A percentile compares a stretch with the other conserved stretches of the same genome.
These are phyloP conservation scores for Batrachochytrium dendrobatidis DNA, from an alignment of 371 early-diverging fungal genomes.

Conservation along the genomic window DNA sequence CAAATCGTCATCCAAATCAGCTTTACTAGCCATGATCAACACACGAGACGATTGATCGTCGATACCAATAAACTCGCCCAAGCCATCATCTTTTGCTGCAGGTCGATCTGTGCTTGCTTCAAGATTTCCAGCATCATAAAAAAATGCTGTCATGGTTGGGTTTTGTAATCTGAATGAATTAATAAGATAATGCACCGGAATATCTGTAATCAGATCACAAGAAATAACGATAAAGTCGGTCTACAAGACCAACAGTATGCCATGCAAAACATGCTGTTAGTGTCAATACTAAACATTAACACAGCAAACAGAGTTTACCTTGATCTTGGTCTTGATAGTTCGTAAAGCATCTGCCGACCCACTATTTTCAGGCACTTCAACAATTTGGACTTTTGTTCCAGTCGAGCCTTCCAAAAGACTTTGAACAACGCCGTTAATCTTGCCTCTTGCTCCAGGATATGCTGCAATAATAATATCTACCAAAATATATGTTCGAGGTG, in stretches of 20 bases:
- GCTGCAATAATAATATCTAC: constrained; percentile 77
- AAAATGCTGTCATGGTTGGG: constrained; percentile 70
- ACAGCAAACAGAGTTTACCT: constrained; percentile 34
- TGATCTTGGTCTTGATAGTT: constrained; percentile 66
- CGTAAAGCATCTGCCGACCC: constrained; percentile 85
- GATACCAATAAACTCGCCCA: constrained; percentile 60
- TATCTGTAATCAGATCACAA: constrained; percentile 79
- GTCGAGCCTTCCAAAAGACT: constrained; percentile 52
- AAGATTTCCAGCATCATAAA: constrained; percentile 59
- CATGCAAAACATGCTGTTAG: not conserved
- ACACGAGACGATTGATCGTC: constrained; percentile 67
- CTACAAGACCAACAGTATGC: constrained; percentile 31
- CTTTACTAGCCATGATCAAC: constrained; percentile 49
- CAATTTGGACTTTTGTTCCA: constrained; percentile 43
- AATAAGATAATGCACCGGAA: constrained; percentile 71
- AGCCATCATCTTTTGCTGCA: not conserved
- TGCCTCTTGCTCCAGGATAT: constrained; percentile 45
- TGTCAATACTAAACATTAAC: not conserved
- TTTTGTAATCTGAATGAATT: constrained; percentile 70
- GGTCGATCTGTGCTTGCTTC: constrained; percentile 19
- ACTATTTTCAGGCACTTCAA: constrained; percentile 61
- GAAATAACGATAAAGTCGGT: constrained; percentile 83
- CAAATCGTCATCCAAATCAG: constrained; percentile 54
- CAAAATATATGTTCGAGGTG: constrained; percentile 46
- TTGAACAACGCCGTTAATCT: constrained; percentile 62